Evolutionary conservation across 139 green algal genomes (phyloP).

Genomic region (Micromonas pusilla): DNA sequence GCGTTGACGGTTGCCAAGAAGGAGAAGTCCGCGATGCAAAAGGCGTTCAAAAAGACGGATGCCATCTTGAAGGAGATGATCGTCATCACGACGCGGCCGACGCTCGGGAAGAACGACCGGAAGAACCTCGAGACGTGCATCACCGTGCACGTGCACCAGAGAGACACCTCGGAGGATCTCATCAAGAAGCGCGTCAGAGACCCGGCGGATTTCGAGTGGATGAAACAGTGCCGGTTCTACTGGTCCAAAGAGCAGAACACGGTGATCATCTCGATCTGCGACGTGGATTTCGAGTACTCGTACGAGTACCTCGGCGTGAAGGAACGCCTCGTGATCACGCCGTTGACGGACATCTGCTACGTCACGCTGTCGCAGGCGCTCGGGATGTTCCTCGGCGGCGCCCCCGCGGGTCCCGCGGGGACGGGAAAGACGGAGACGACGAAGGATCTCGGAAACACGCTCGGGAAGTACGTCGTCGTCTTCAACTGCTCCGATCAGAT

Average conservation of each 20-base stretch:
- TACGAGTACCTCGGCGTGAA: slow-evolving; percentile 85
- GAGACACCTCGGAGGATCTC: slow-evolving; percentile 74
- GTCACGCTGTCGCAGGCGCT: slow-evolving; percentile 78
- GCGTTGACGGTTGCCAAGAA: slow-evolving; percentile 61
- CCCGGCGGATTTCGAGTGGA: slow-evolving; percentile 74
- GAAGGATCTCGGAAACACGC: slow-evolving; percentile 71
- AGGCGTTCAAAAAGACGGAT: slow-evolving; percentile 57
- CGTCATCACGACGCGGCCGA: slow-evolving; percentile 62
- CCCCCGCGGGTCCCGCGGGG: slow-evolving; percentile 65
- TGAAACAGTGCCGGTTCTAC: slow-evolving; percentile 74
- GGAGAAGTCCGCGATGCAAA: slow-evolving; percentile 77
- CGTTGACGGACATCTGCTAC: slow-evolving; percentile 78
- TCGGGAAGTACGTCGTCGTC: slow-evolving; percentile 74
- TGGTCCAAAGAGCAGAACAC: slow-evolving; percentile 66
- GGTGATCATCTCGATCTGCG: slow-evolving; percentile 71
- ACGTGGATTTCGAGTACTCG: slow-evolving; percentile 62
- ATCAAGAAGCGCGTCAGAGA: slow-evolving; percentile 70
- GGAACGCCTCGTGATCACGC: slow-evolving; percentile 71
- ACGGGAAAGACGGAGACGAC: slow-evolving; percentile 74
- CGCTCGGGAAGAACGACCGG: slow-evolving; percentile 55
- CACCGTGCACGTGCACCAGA: slow-evolving; percentile 77
- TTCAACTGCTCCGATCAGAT: slow-evolving; percentile 83
- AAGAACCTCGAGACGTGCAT: slow-evolving; percentile 81
- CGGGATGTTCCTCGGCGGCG: slow-evolving; percentile 67
- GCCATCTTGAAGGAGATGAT: slow-evolving; percentile 66